Percentiles rank a stretch among this genome's conserved stretches.
Evolutionary conservation across 2,329 filamentous ascomycete genomes (phyloP).

Genomic region (Mariannaea elegans): DNA sequence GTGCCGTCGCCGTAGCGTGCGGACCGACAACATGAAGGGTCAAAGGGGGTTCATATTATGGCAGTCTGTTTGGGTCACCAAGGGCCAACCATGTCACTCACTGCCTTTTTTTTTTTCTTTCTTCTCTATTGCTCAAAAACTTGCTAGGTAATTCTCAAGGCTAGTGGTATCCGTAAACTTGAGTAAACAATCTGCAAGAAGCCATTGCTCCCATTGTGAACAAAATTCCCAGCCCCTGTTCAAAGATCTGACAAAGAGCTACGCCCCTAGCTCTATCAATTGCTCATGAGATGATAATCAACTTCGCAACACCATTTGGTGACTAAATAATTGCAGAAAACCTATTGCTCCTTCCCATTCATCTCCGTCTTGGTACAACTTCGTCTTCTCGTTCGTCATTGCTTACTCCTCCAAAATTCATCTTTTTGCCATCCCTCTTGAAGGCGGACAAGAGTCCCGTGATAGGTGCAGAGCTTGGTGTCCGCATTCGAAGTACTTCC

Average conservation of each 20-base stretch:
- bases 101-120: background rate
- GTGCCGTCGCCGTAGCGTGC: background rate
- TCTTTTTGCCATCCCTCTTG: constrained; percentile 26
- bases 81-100: background rate
- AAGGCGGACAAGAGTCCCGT: constrained; percentile 27
- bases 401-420: constrained; percentile 13
- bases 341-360: constrained; percentile 8
- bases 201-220: too few species aligned
- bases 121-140: background rate
- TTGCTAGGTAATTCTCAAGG: too few species aligned
- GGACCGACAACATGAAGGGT: background rate
- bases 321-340: constrained; percentile 1
- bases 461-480: constrained; percentile 23
- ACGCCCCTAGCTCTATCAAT: constrained; percentile 6
- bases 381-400: constrained; percentile 2
- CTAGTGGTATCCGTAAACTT: too few species aligned
- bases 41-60: background rate
- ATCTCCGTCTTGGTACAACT: constrained; percentile 18
- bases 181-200: too few species aligned
- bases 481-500: constrained; percentile 29
- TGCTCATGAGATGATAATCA: constrained; percentile 5
- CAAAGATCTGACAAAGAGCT: constrained; percentile 9
- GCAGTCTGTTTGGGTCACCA: background rate
- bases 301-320: background rate
- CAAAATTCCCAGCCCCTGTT: too few species aligned